Evolutionary conservation across 768 basidiomycete genomes (phyloP), one percentile per base, ranked within the genome.

Genomic region (Polyporus arcularius): DNA sequence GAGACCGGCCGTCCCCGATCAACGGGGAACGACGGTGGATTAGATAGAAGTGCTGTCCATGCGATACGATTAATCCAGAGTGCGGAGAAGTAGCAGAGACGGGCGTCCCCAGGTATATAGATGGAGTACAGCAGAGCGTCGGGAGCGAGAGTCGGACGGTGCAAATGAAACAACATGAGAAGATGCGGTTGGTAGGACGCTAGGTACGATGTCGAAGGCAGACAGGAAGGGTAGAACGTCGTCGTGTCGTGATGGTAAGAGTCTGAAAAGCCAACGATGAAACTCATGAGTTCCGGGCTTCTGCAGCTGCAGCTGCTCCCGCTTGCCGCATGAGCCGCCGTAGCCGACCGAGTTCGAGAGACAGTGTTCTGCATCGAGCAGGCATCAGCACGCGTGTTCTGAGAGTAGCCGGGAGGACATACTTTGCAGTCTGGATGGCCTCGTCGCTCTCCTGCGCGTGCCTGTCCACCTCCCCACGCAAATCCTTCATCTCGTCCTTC

Each of bases 281-380:
- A 32, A 48, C 21, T 60, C 48, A 60, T 57, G 67, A 60, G 26
- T 52, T 51, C 31, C 56, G 47, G 53, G 62, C 56, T 41, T 58
- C 66, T 40, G 49, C 39, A 41, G 58, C 61, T 28, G 58, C 47
- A 50, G 53, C 53, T 12, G 61, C 75, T 1, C 79, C 76, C 66
- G 82, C 80, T 42, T 75, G 74, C 68, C 83, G 88, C 85, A 93
- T 92, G 42, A 93, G 79, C 65, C 90, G 80, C 68, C 88, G 80
- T 68, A 93, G 74, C 58, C 89, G 80, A 51, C 84, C 81, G 47
- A 92, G 77, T 70, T 92, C 90, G 31, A 78, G 76, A 5, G 87
- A 76, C 32, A 92, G 72, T 35, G 76, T 74, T 67, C 89, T 90
- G 67, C 51, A 30, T 21, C 16, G 38, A 26, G 43, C 60, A 55